These are phyloP conservation scores for Mortierella sp. DNA, from an alignment of 371 early-diverging fungal genomes.

Conservation along the genomic window DNA sequence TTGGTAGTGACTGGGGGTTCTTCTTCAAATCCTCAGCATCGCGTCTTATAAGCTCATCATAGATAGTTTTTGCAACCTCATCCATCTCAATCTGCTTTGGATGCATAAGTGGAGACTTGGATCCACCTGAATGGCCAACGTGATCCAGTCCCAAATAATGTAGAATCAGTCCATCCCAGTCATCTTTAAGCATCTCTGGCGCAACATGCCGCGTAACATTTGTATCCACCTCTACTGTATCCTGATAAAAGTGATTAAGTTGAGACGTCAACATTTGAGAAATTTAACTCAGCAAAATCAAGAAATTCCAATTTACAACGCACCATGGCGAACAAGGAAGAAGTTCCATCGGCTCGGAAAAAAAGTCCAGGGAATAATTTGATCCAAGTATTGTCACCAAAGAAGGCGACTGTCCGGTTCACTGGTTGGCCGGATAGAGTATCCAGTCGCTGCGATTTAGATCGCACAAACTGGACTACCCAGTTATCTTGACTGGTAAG, in stretches of 20 bases:
- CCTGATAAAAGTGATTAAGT: slow-evolving; percentile 50
- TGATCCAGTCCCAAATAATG: slow-evolving; percentile 97
- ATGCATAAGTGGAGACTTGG: slow-evolving; percentile 75
- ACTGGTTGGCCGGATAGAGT: not conserved
- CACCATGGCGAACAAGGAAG: slow-evolving; percentile 83
- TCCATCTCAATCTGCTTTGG: slow-evolving; percentile 89
- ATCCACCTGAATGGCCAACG: slow-evolving; percentile 93
- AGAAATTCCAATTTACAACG: slow-evolving; percentile 11
- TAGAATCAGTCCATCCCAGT: slow-evolving; percentile 89
- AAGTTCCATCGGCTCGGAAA: slow-evolving; percentile 74
- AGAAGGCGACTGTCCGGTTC: slow-evolving; percentile 71
- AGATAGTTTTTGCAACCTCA: slow-evolving; percentile 66
- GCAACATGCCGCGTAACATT: slow-evolving; percentile 85
- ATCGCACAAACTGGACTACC: slow-evolving; percentile 72
- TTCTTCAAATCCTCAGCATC: slow-evolving; percentile 54
- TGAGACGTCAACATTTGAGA: too few species aligned
- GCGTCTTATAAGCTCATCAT: slow-evolving; percentile 51
- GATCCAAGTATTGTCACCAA: slow-evolving; percentile 98
- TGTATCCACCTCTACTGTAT: slow-evolving; percentile 80
- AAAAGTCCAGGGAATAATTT: slow-evolving; percentile 80
- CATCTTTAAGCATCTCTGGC: slow-evolving; percentile 62
- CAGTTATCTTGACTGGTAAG: slow-evolving; percentile 77
- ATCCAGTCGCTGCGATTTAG: slow-evolving; percentile 53
- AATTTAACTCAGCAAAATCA: not conserved
- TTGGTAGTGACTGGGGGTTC: slow-evolving; percentile 58